A percentile compares a stretch with the other conserved stretches of the same genome.
Evolutionary conservation across 2,329 filamentous ascomycete genomes (phyloP).

Genomic region (Colletotrichum tofieldiae): DNA sequence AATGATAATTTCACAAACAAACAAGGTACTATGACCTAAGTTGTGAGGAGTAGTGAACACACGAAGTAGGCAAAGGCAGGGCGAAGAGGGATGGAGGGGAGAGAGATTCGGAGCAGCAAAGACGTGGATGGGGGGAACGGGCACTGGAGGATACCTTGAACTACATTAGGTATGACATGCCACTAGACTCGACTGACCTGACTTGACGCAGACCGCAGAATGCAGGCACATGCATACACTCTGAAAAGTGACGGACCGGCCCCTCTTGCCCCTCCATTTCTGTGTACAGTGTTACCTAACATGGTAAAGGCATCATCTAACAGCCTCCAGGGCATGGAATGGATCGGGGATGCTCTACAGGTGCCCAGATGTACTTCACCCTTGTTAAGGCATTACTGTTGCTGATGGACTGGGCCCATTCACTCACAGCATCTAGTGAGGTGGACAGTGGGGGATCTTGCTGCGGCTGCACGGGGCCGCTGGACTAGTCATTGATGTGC

Average conservation of each 20-base stretch:
- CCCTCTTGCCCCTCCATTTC: neutral
- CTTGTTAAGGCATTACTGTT: neutral
- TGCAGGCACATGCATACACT: conserved; percentile 12
- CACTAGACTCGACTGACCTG: neutral
- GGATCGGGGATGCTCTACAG: too few relatives aligned
- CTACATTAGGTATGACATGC: neutral
- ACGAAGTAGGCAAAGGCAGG: neutral
- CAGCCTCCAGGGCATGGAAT: neutral
- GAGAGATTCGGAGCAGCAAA: neutral
- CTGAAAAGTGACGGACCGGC: neutral
- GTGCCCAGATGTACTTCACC: neutral
- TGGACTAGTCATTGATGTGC: neutral
- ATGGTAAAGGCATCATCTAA: neutral
- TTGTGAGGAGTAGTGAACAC: neutral
- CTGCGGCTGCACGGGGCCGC: neutral
- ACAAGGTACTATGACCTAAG: neutral
- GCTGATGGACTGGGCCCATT: neutral
- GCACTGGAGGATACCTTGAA: neutral
- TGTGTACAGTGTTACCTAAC: neutral
- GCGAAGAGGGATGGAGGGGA: neutral
- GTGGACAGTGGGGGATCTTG: neutral
- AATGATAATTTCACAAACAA: neutral
- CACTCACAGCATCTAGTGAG: neutral
- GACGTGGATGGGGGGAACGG: neutral
- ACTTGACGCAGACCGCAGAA: neutral